These are phyloP conservation scores for Raphanus sativus DNA, from an alignment of 345 rosid species.

Conservation along the genomic window DNA sequence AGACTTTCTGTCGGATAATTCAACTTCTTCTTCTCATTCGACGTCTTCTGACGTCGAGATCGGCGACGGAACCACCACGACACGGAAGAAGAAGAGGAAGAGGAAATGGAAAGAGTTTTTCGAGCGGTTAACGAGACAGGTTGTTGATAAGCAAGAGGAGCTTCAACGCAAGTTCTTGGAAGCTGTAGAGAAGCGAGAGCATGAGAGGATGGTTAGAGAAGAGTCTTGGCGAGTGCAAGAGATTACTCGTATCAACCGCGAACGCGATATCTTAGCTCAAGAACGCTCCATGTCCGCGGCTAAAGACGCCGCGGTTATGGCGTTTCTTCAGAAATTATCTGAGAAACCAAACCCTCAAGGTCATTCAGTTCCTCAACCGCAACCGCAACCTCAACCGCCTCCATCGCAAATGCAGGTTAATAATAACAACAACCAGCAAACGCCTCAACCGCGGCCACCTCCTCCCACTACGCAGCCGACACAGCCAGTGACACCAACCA, in stretches of 20 bases:
- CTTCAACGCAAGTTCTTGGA: constrained; percentile 75
- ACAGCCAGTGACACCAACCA: neutral
- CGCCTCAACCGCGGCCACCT: constrained; percentile 9
- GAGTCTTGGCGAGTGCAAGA: constrained; percentile 84
- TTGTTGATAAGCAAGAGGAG: constrained; percentile 66
- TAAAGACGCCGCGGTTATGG: constrained; percentile 74
- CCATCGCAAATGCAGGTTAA: constrained; percentile 15
- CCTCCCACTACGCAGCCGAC: neutral
- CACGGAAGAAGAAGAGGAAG: constrained; percentile 55
- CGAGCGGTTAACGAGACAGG: constrained; percentile 65
- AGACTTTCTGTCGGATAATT: constrained; percentile 47
- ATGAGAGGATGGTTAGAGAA: constrained; percentile 61
- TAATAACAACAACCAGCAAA: neutral
- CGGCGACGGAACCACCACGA: constrained; percentile 45
- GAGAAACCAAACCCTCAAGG: constrained; percentile 35
- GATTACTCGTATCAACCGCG: constrained; percentile 58
- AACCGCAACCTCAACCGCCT: constrained; percentile 32
- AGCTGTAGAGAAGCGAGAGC: constrained; percentile 68
- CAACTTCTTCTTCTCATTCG: constrained; percentile 48
- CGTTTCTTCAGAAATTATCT: constrained; percentile 67
- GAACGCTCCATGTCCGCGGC: constrained; percentile 71
- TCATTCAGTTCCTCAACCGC: constrained; percentile 10
- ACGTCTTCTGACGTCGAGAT: constrained; percentile 65
- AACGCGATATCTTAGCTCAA: constrained; percentile 65
- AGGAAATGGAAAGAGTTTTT: constrained; percentile 61